Evolutionary conservation across 495 filamentous ascomycete genomes (phyloP), one percentile per base, ranked within the genome.

Genomic region (Neurospora sp.): DNA sequence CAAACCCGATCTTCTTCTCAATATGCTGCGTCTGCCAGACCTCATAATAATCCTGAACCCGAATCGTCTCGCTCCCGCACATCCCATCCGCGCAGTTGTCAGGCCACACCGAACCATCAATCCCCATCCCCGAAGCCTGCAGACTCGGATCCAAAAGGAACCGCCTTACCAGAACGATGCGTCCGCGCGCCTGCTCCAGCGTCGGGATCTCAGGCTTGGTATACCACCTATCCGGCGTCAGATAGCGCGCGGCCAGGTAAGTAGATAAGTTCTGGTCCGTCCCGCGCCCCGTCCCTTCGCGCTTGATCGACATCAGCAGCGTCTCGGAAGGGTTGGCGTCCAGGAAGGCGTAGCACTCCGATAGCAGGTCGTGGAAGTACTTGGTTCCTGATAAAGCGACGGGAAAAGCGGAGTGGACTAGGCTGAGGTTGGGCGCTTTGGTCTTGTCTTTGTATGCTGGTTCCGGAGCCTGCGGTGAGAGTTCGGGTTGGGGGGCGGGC

Each of bases 1-100:
- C 89, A 74, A 90, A 89, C 59, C 84, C 77, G 70, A 97, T 90
- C 86, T 99, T 99, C 80, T 89, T 88, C 68, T 89, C 85, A 72
- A 99, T 94, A 73, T 91, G 92, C 72, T 87, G 81, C 8, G 86
- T 88, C 78, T 94, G 88, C 45, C 91, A 81, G 20, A 99, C 90
- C 77, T 97, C 95, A 85, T 95, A 98, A 80, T 94, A 98, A 81
- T 99, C 96, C 83, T 99, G 96, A 44, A 99, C 90, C 71, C 93
- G 90, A 38, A 97, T 87, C 75, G 90, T 86, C 5, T 83, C 94
- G 78, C 89, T 90, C 12, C 90, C 88, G 61, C 91, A 91, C 12
- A 83, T 85, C 16, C 91, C 89, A 77, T 97, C 87, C 8, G 91
- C 88, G 42, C 92, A 94, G 80, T 99, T 99, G 80, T 98, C 92